phyloP scores from a whole-genome alignment of 148 eudicot species.

The Cornus suecica region DNA sequence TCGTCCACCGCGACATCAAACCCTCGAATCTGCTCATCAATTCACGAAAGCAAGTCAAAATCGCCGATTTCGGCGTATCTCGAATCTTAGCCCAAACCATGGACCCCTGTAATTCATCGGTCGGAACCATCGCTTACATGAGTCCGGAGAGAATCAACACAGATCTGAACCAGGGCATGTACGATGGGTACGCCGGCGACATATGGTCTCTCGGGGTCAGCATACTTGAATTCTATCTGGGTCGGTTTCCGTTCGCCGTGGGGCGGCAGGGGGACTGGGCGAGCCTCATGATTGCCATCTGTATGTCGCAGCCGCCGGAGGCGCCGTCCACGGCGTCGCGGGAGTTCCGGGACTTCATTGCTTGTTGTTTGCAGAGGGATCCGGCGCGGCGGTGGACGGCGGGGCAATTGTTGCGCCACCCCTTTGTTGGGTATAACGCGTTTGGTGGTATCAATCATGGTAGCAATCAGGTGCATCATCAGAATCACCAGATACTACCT shows the following conservation, averaged over 20 bases:
- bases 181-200: constrained; percentile 36
- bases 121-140: constrained; percentile 35
- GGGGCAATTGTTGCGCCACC: constrained; percentile 9
- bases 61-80: constrained; percentile 29
- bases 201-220: constrained; percentile 35
- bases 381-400: constrained; percentile 18
- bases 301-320: constrained; percentile 23
- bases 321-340: constrained; percentile 24
- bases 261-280: constrained; percentile 31
- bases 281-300: constrained; percentile 32
- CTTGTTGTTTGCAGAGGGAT: constrained; percentile 19
- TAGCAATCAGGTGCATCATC: not conserved
- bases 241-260: constrained; percentile 24
- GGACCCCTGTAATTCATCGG: constrained; percentile 30
- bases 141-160: constrained; percentile 38
- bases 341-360: constrained; percentile 15
- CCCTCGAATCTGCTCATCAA: constrained; percentile 31
- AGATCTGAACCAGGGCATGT: constrained; percentile 17
- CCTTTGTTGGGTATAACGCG: not conserved
- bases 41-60: constrained; percentile 22
- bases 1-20: constrained; percentile 34
- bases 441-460: not conserved
- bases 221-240: constrained; percentile 32
- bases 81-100: constrained; percentile 19
- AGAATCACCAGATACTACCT: not conserved